These are phyloP conservation scores for Phytophthora crassamura DNA, from an alignment of 352 stramenopile genomes.

Conservation along the genomic window DNA sequence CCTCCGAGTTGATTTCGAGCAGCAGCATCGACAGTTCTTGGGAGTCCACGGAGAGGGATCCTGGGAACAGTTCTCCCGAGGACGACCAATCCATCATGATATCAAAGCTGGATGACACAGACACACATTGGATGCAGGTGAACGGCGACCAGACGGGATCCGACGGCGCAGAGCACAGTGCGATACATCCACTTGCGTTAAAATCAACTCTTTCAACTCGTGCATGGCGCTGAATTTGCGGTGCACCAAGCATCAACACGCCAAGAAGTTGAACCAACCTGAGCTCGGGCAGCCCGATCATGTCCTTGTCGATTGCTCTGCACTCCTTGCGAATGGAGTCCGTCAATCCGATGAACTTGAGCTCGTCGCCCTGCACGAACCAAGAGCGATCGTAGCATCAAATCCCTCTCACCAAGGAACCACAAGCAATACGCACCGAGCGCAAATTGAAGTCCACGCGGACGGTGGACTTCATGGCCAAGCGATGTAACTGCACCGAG, in stretches of 20 bases:
- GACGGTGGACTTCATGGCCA: slow-evolving; percentile 57
- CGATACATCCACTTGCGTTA: slow-evolving; percentile 32
- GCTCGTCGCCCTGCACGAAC: slow-evolving; percentile 60
- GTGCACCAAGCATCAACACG: slow-evolving; percentile 24
- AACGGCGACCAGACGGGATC: slow-evolving; percentile 13
- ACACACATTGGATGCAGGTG: slow-evolving; percentile 12
- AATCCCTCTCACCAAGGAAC: slow-evolving; percentile 15
- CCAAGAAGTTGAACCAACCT: slow-evolving; percentile 46
- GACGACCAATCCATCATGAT: slow-evolving; percentile 69
- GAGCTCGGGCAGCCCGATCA: slow-evolving; percentile 66
- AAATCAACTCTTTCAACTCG: slow-evolving; percentile 17
- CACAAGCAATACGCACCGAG: slow-evolving; percentile 42
- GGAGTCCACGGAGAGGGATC: slow-evolving; percentile 48
- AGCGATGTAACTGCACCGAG: slow-evolving; percentile 59
- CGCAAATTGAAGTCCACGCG: slow-evolving; percentile 78
- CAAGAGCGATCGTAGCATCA: slow-evolving; percentile 26
- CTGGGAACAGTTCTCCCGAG: slow-evolving; percentile 54
- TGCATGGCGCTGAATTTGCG: slow-evolving; percentile 18
- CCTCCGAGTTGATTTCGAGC: slow-evolving; percentile 62
- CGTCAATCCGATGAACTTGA: slow-evolving; percentile 71
- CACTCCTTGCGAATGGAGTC: slow-evolving; percentile 73
- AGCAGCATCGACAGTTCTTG: slow-evolving; percentile 66
- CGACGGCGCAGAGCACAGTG: slow-evolving; percentile 14
- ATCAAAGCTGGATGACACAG: slow-evolving; percentile 59
- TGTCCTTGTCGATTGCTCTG: slow-evolving; percentile 63